Evolutionary conservation across 148 eudicot genomes (phyloP), one percentile per base, ranked within the genome.

Genomic region (Rhododendron simsii): DNA sequence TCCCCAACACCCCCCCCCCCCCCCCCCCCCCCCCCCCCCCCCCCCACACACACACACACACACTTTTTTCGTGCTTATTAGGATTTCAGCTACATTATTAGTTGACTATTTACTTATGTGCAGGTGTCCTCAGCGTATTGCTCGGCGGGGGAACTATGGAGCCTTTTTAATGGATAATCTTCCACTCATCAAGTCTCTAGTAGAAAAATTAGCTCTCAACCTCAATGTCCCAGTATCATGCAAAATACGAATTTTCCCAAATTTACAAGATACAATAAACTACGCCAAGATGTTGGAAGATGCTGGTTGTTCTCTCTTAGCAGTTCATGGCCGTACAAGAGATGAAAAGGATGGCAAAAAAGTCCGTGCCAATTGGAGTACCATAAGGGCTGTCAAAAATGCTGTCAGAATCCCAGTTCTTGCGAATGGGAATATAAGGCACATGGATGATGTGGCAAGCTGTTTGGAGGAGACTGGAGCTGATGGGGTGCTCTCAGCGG

Each of bases 111-210:
- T 83, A 55, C 76, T 80, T 67, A 57, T 89, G 48, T 91, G 83
- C 92, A 95, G 99, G 81, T 97, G 99, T 88, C 99, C 99, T 26
- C 99, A 97, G 88, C 95, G 98, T 55, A 97, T 97, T 80, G 99
- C 98, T 79, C 89, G 87, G 50, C 87, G 99, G 35, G 99, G 99
- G n/a, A 88, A 97, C 84, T 97, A 97, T 78, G 99, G 99, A 90
- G 99, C 98, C 21, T 97, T 97, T 88, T 84, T 97, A 65, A 97
- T 97, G 99, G 95, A 97, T 55, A 93, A 97, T 81, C 98, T 97
- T 78, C 94, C 98, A 86, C 93, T 95, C 4, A 92, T 97, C 26
- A 93, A 88, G 86, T 95, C 99, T 20, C 85, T 97, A 35, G 98
- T 97, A 15, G 95, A 97, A 83, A 95, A 93, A 45, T 81, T 97